Conservation (phyloP, 2,329 filamentous ascomycete species). For the Aspergillus amoenus region DNA sequence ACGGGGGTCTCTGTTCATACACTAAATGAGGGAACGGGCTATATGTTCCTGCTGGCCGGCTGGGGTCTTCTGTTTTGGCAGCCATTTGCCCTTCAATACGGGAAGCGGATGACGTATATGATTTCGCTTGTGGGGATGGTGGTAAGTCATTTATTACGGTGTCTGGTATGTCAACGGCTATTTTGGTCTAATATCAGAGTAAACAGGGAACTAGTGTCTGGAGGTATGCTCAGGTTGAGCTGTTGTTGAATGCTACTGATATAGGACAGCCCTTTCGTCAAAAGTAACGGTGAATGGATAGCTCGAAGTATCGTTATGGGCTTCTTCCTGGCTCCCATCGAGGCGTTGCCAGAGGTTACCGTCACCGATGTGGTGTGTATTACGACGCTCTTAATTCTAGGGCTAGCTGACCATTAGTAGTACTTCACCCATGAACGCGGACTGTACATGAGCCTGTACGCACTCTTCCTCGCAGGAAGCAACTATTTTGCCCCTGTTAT, state of each 20-base stretch:
- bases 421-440: slow-evolving; percentile 46
- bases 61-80: slow-evolving; percentile 51
- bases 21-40: slow-evolving; percentile 41
- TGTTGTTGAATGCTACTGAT: background rate
- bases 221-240: slow-evolving; percentile 25
- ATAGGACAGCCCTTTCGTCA: slow-evolving; percentile 29
- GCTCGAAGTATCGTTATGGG: slow-evolving; percentile 38
- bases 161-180: background rate
- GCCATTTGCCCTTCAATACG: slow-evolving; percentile 47
- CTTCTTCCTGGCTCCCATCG: slow-evolving; percentile 43
- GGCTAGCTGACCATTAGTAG: slow-evolving; percentile 19
- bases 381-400: background rate
- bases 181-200: background rate
- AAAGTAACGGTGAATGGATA: slow-evolving; percentile 40
- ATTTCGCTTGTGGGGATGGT: slow-evolving; percentile 33
- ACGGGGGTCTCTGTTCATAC: slow-evolving; percentile 36
- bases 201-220: slow-evolving; percentile 29
- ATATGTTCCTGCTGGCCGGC: slow-evolving; percentile 44
- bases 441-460: slow-evolving; percentile 42
- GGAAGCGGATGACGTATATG: slow-evolving; percentile 38
- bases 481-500: slow-evolving; percentile 48
- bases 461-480: slow-evolving; percentile 41
- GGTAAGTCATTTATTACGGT: slow-evolving; percentile 21
- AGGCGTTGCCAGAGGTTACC: slow-evolving; percentile 42
- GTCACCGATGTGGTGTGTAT: slow-evolving; percentile 43